Evolutionary conservation across 2,329 filamentous ascomycete species (phyloP).

Genomic region (Colletotrichum tofieldiae): DNA sequence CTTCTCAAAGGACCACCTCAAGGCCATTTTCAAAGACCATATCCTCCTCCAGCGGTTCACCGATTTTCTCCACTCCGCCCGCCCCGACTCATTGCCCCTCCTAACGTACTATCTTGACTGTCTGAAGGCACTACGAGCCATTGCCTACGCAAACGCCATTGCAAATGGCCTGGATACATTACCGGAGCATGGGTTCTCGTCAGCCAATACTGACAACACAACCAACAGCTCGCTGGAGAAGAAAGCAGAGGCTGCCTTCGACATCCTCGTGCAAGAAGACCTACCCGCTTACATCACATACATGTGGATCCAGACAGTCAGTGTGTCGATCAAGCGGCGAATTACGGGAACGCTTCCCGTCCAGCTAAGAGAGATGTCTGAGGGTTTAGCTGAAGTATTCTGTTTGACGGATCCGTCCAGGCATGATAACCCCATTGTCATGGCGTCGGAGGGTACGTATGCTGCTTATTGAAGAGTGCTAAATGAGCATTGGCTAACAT

Average conservation of each 20-base stretch:
- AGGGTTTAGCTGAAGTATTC: conserved; percentile 83
- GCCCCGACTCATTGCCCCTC: conserved; percentile 75
- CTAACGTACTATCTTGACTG: conserved; percentile 82
- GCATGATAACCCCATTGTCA: conserved; percentile 82
- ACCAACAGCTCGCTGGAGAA: conserved; percentile 72
- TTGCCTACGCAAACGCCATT: conserved; percentile 80
- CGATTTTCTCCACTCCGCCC: conserved; percentile 73
- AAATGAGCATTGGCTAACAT: not conserved
- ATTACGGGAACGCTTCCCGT: conserved; percentile 78
- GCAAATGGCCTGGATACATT: conserved; percentile 73
- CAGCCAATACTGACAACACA: conserved; percentile 65
- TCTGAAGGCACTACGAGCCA: conserved; percentile 78
- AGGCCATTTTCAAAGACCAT: conserved; percentile 76
- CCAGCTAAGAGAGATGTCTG: conserved; percentile 77
- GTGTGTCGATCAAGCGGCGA: conserved; percentile 76
- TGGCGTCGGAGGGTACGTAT: conserved; percentile 78
- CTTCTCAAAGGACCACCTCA: conserved; percentile 77
- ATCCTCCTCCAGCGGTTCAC: conserved; percentile 76
- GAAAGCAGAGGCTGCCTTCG: conserved; percentile 76
- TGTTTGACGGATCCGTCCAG: conserved; percentile 83
- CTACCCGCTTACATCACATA: conserved; percentile 81
- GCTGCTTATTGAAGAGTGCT: rapidly evolving
- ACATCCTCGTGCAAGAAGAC: conserved; percentile 76
- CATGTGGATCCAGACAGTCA: conserved; percentile 79
- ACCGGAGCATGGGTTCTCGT: conserved; percentile 69